Conservation (phyloP, 768 basidiomycete species). For the Ramaria rubella region DNA sequence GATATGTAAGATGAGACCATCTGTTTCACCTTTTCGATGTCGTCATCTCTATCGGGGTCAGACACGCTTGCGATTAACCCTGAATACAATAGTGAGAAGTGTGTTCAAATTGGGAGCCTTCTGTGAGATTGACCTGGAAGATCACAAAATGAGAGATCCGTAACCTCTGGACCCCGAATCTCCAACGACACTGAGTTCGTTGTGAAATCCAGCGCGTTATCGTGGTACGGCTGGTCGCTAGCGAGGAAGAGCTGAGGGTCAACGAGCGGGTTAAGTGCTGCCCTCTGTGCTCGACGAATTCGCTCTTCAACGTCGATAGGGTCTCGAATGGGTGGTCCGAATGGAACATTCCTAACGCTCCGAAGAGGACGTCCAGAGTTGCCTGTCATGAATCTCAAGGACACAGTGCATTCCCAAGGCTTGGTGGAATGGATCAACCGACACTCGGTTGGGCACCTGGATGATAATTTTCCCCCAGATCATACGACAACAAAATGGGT, state of each 20-base stretch:
- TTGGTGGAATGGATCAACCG: slow-evolving; percentile 36
- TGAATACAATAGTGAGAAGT: slow-evolving; percentile 15
- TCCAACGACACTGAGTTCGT: slow-evolving; percentile 49
- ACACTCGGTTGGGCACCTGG: slow-evolving; percentile 54
- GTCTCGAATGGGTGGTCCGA: slow-evolving; percentile 44
- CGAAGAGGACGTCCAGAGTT: slow-evolving; percentile 9
- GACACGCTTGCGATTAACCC: slow-evolving; percentile 56
- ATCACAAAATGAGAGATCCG: slow-evolving; percentile 60
- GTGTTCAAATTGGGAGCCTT: neutral
- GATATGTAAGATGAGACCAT: slow-evolving; percentile 54
- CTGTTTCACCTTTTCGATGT: slow-evolving; percentile 55
- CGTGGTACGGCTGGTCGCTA: too few species aligned
- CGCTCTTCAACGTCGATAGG: slow-evolving; percentile 56
- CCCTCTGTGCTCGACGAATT: slow-evolving; percentile 27
- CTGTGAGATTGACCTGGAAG: slow-evolving; percentile 40
- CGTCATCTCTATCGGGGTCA: slow-evolving; percentile 39
- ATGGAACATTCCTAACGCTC: slow-evolving; percentile 32
- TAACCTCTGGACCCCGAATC: slow-evolving; percentile 52
- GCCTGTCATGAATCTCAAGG: slow-evolving; percentile 40
- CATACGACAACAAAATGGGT: neutral
- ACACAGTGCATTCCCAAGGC: slow-evolving; percentile 47
- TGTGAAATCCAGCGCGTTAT: slow-evolving; percentile 36
- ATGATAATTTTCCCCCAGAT: neutral
- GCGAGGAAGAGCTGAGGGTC: slow-evolving; percentile 9
- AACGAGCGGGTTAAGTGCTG: slow-evolving; percentile 4